Evolutionary conservation across 805 yeast species (phyloP), one percentile per base, ranked within the genome.

Genomic region (Metschnikowia cerradonensis): DNA sequence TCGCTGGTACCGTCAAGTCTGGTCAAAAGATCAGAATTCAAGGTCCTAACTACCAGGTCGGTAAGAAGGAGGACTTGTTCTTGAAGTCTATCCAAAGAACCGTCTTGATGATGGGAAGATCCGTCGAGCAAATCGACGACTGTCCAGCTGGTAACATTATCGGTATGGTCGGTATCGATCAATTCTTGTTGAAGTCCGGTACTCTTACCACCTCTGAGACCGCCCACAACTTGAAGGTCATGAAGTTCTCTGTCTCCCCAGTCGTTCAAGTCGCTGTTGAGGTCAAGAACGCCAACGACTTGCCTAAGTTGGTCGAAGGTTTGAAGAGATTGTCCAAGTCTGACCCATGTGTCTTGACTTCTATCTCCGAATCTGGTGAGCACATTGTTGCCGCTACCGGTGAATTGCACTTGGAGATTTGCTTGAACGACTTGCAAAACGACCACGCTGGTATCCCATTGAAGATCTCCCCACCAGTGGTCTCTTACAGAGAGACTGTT

Each of bases 111-210:
- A 92, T 92, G 99, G 99, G 99, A 77, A 89, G 97, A 82, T 77
- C 81, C 77, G 95, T 89, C 71, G 99, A 92, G 84, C 90, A 92
- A 73, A 92, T 92, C 70, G 98, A 92, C 71, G 98, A 92, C 82
- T 88, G 96, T 82, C 98, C 99, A 76, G 97, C 98, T 68, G 99
- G 99, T 89, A 92, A 92, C 96, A 92, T 92, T 86, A 84, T 91
- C 73, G 99, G 98, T 90, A 82, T 92, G 76, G 98, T 92, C 70
- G 99, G 99, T 91, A 88, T 92, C 70, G 99, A 92, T 81, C 99
- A 92, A 85, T 92, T 91, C 89, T 88, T 92, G 81, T 88, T 92
- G 80, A 92, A 92, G 83, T 88, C 96, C 71, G 99, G 98, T 90
- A 92, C 99, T 70, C 81, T 92, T 72, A 94, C 99, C 81, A 92